These are phyloP conservation scores for Brassica rapa DNA, from an alignment of 345 rosid species.

Conservation along the genomic window DNA sequence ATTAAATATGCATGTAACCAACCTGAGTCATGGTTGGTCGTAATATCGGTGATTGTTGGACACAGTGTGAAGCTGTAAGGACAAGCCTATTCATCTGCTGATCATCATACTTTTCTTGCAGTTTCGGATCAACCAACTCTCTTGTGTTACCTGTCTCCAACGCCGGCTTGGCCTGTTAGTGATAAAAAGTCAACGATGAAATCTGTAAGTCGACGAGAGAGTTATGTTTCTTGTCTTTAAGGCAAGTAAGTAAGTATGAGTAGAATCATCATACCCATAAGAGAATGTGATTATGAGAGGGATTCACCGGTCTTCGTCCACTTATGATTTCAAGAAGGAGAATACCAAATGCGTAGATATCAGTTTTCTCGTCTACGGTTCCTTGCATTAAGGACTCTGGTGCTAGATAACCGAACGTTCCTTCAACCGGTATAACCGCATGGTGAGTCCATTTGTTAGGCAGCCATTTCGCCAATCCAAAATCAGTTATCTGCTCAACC, in stretches of 20 bases:
- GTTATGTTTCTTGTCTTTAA: not conserved
- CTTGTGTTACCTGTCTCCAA: slow-evolving; percentile 70
- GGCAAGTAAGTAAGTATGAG: not conserved
- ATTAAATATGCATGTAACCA: slow-evolving; percentile 13
- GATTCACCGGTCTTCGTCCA: slow-evolving; percentile 77
- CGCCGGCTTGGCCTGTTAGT: slow-evolving; percentile 74
- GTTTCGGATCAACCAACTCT: slow-evolving; percentile 66
- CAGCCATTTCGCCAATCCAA: slow-evolving; percentile 94
- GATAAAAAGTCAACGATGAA: not conserved
- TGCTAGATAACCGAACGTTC: slow-evolving; percentile 97
- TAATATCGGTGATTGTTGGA: slow-evolving; percentile 75
- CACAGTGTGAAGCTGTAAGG: slow-evolving; percentile 74
- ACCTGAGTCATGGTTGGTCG: slow-evolving; percentile 94
- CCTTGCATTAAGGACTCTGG: slow-evolving; percentile 98
- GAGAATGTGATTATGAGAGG: slow-evolving; percentile 74
- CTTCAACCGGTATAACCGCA: slow-evolving; percentile 85
- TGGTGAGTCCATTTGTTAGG: slow-evolving; percentile 95
- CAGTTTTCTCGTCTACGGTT: slow-evolving; percentile 89
- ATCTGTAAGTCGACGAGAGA: not conserved
- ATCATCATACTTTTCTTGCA: slow-evolving; percentile 63
- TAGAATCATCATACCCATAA: slow-evolving; percentile 63
- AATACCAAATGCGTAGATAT: slow-evolving; percentile 84
- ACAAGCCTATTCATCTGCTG: slow-evolving; percentile 67
- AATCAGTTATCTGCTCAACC: slow-evolving; percentile 71
- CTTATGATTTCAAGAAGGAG: slow-evolving; percentile 84